These are phyloP conservation scores for Prunus campanulata DNA, from an alignment of 306 rosid genomes.

Conservation along the genomic window DNA sequence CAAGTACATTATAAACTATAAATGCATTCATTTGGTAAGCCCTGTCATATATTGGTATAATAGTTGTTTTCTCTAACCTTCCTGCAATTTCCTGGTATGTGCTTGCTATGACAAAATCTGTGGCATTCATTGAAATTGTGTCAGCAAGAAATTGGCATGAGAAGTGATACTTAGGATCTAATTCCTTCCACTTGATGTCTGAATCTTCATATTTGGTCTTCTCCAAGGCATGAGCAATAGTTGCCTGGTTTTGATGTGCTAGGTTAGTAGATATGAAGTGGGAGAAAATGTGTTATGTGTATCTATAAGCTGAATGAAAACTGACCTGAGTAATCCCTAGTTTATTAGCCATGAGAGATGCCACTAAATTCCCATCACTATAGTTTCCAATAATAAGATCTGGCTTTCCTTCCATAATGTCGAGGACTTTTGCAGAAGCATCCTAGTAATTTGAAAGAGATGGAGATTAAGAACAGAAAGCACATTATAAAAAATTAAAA, in stretches of 20 bases:
- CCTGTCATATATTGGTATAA: background rate
- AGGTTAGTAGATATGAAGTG: constrained; percentile 11
- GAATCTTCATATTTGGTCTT: constrained; percentile 92
- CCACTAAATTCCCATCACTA: constrained; percentile 89
- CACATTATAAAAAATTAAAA: background rate
- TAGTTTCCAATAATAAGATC: constrained; percentile 88
- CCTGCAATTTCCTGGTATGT: constrained; percentile 96
- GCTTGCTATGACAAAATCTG: constrained; percentile 91
- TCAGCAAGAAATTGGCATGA: constrained; percentile 95
- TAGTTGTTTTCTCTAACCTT: constrained; percentile 52
- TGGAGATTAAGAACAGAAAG: background rate
- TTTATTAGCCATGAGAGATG: constrained; percentile 81
- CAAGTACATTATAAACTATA: constrained; percentile 20
- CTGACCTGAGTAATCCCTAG: constrained; percentile 82
- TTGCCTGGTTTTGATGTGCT: constrained; percentile 47
- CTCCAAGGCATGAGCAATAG: constrained; percentile 94
- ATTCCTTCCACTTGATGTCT: constrained; percentile 84
- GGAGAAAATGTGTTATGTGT: constrained; percentile 9
- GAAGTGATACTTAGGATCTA: constrained; percentile 87
- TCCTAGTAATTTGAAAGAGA: constrained; percentile 41
- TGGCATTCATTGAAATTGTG: constrained; percentile 82
- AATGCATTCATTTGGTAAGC: background rate
- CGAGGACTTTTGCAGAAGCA: constrained; percentile 58
- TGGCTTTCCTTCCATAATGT: constrained; percentile 73
- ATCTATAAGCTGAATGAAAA: constrained; percentile 11